Base-by-base conservation (phyloP, 176 grass and related monocot genomes). In the Calamus simplicifolius region DNA sequence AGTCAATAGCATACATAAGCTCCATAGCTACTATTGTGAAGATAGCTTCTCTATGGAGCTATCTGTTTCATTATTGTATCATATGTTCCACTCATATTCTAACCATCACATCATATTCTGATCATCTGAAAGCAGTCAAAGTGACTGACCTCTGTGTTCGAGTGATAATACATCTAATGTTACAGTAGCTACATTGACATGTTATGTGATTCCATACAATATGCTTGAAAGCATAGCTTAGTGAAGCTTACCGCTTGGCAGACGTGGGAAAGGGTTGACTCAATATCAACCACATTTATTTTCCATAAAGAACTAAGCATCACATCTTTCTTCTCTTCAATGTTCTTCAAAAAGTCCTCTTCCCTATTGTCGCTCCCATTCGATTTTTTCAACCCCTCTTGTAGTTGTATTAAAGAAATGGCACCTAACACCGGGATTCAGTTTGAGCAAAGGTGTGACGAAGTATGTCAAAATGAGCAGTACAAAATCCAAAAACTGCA, bases 261-360 rank as follows among this genome's bases (percentile, higher is more conserved):
- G 49, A 96, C 83, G 56, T 69, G 86, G 38, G 83, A 73, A 60
- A 96, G 77, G 0, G 91, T 90, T 69, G 67, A 64, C 35, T 96
- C 91, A 28, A 96, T 90, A 73, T 96, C 86, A 25, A 96, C 82
- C 7, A 96, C 91, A 63, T 90, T 96, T 69, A 96, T 96, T 84
- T 96, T 96, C 91, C 86, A 96, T 51, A 96, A 61, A 57, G 77
- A 95, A 76, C 72, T 85, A n/a, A 90, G 72, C 86, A 95, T 85
- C 6, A 68, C 83, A 71, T 82, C 91, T 56, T 95, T 95, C 79
- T 90, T 95, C 56, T 80, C 91, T 67, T 95, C 86, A 16, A 90
- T 67, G 38, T 23, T 72, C 80, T 82, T 88, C 4, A 80, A 25
- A 57, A 82, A 25, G 5, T 71, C 18, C 50, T 79, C 92, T 75